These are phyloP conservation scores for Cicer cuneatum DNA, from an alignment of 306 rosid genomes.

Conservation along the genomic window DNA sequence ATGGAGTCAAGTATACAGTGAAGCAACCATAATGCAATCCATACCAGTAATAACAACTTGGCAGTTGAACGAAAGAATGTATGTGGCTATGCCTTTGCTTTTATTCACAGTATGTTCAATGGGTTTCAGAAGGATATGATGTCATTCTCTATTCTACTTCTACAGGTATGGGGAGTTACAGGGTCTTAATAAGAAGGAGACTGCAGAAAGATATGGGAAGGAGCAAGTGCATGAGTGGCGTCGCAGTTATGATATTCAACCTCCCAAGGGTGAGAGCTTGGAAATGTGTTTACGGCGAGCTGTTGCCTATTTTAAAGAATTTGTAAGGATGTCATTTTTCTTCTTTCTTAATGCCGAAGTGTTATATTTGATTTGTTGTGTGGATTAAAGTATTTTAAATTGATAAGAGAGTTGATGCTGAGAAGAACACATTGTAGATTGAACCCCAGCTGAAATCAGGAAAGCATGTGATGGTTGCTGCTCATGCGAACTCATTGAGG, in stretches of 20 bases:
- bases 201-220: slow-evolving; percentile 86
- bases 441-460: slow-evolving; percentile 85
- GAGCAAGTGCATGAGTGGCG: slow-evolving; percentile 94
- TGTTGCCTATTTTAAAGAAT: slow-evolving; percentile 86
- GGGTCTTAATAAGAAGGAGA: slow-evolving; percentile 94
- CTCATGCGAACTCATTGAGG: slow-evolving; percentile 94
- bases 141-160: slow-evolving; percentile 32
- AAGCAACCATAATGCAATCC: slow-evolving; percentile 75
- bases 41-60: slow-evolving; percentile 88
- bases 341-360: slow-evolving; percentile 7
- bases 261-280: slow-evolving; percentile 96
- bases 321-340: slow-evolving; percentile 54
- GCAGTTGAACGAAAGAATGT: slow-evolving; percentile 97
- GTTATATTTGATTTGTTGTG: slow-evolving; percentile 29
- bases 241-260: slow-evolving; percentile 84
- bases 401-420: slow-evolving; percentile 30
- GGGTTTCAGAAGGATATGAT: slow-evolving; percentile 31
- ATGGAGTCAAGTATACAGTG: slow-evolving; percentile 85
- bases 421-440: slow-evolving; percentile 60
- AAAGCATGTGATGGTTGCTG: slow-evolving; percentile 92
- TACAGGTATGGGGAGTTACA: slow-evolving; percentile 92
- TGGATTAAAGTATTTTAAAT: slow-evolving; percentile 25
- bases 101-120: slow-evolving; percentile 23
- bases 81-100: slow-evolving; percentile 27
- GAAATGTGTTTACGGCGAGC: slow-evolving; percentile 96